Evolutionary conservation across 2,329 filamentous ascomycete species (phyloP).

Genomic region (Fusarium sp.): DNA sequence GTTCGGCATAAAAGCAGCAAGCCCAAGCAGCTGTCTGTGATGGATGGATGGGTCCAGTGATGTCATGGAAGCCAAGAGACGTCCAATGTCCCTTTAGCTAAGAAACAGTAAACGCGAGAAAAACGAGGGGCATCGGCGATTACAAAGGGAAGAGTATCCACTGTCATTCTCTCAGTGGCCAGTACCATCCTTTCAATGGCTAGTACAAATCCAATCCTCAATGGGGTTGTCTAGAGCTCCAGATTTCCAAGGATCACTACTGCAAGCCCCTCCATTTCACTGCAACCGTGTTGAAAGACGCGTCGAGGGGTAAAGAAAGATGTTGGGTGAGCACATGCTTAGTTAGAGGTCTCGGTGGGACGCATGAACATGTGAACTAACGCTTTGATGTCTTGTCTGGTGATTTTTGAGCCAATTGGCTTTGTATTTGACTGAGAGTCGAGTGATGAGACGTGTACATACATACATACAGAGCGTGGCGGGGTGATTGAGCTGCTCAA

Average conservation of each 20-base stretch:
- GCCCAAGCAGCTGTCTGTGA: constrained; percentile 7
- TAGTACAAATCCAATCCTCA: too few relatives aligned
- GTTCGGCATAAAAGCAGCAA: constrained; percentile 25
- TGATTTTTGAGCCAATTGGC: constrained; percentile 11
- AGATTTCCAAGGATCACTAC: constrained; percentile 10
- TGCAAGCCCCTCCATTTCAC: constrained; percentile 20
- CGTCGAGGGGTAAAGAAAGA: constrained; percentile 33
- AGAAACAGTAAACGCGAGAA: not conserved
- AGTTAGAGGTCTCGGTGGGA: constrained; percentile 14
- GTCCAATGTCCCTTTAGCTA: constrained; percentile 3
- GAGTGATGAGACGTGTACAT: constrained; percentile 1
- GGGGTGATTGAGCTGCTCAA: not conserved
- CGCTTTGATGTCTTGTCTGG: not conserved
- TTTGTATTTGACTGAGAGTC: not conserved
- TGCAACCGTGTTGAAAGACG: constrained; percentile 20
- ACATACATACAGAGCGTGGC: constrained; percentile 3
- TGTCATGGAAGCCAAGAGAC: constrained; percentile 38
- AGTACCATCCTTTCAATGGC: too few relatives aligned
- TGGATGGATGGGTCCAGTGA: constrained; percentile 44
- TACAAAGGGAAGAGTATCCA: constrained; percentile 4
- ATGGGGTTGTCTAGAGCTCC: not conserved
- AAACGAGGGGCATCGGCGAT: constrained; percentile 31
- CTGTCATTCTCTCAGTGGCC: not conserved
- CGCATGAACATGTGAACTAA: constrained; percentile 24
- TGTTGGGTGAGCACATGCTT: constrained; percentile 11